Base-by-base conservation (phyloP, 805 yeast genomes). In the Torulaspora maleeae region DNA sequence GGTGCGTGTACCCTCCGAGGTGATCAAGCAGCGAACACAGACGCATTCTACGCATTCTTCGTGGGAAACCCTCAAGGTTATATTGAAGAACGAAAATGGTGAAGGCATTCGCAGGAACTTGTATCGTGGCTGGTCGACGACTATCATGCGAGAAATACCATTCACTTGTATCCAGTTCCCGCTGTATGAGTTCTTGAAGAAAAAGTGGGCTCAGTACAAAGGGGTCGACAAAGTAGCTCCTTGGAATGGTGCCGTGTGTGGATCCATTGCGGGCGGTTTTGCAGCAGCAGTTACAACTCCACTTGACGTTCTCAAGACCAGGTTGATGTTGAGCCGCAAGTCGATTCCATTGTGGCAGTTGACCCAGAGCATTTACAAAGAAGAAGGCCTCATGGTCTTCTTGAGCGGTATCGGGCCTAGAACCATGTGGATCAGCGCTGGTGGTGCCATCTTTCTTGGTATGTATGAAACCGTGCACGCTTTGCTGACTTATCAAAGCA, bases 131-230 rank as follows among this genome's bases (percentile, higher is more conserved):
- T 93, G 95, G 89, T 73, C 79, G 17, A 82, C 95, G 11, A 93
- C 99, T 1, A 83, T 93, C 34, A 75, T 90, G 80, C 75, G 99
- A 49, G 99, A 93, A 59, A 91, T 93, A 36, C 99, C 99, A 4
- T 93, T 93, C 69, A 93, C 99, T 0, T 75, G 90, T 63, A 88
- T 93, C 45, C 99, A 93, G 62, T 93, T 90, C 69, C 99, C 99
- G 4, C 67, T 93, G 30, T 93, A 93, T 63, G 99, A 93, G 62
- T 78, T 72, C 61, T 63, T 93, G 57, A 93, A 93, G 70, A 67
- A 67, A 51, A 61, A 64, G 38, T 77, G 86, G 80, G 73, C 82
- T 1, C 48, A 54, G n/a, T 54, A 57, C 17, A 71, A 71, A 44
- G 64, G 65, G 2, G 58, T 67, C 0, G 72, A 70, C 1, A 66